Evolutionary conservation across 225 moss, liverwort and hornwort genomes (phyloP), one percentile per base, ranked within the genome.

Genomic region (Ulota crispa): DNA sequence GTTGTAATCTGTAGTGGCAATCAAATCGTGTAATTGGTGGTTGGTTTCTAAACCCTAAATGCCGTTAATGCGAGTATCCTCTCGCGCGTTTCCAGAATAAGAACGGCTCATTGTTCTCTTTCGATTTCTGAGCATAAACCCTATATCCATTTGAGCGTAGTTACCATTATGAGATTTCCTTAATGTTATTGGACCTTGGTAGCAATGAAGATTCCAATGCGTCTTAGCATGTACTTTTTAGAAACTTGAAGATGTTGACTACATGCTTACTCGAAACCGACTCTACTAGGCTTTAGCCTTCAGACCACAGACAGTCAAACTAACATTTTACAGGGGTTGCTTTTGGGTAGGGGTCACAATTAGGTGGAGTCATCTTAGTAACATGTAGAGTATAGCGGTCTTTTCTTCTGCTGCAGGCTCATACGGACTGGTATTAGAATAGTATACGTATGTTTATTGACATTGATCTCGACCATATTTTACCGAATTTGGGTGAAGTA

Each of bases 41-140:
- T 43, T 47, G 37, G 31, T 37, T 36, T 79, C 21, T 43, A 45
- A 79, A 79, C 69, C 86, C 75, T 86, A 70, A 36, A 4, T 10
- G 7, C 43, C 18, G 16, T 42, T 18, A 36, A 55, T 78, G 68
- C 60, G 52, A 39, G 23, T 53, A 39, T 20, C 21, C 39, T 63
- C 62, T 11, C 54, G 50, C n/a, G 47, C 30, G 16, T 45, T 31
- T 2, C 23, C 15, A 31, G 42, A 31, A 41, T 73, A 37, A 24
- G 30, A 34, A 19, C 26, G 59, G 45, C 13, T 9, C n/a, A 43
- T 75, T 41, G 8, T 66, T 41, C 18, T 45, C n/a, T 52, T 8
- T 79, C 37, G 4, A 41, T 60, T 60, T 20, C 32, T 7, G 19
- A 50, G 10, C 34, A 23, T 68, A 36, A 66, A 30, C 26, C 32